phyloP scores from a whole-genome alignment of 345 rosid genomes.

The Salix purpurea region DNA sequence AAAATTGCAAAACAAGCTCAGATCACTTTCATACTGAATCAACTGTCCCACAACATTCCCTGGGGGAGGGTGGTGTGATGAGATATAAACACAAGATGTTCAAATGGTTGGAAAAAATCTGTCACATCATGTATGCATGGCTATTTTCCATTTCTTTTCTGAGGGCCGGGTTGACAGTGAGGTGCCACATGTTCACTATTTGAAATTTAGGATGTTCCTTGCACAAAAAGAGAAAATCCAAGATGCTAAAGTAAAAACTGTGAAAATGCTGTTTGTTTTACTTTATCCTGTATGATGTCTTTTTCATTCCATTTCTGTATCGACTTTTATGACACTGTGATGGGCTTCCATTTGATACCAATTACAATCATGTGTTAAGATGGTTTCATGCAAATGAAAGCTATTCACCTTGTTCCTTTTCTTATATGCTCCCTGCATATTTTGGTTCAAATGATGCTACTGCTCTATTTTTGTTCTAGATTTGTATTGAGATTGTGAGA shows the following conservation, averaged over 20 bases:
- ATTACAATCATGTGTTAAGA: too few relatives aligned
- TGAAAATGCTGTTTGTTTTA: background rate
- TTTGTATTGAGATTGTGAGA: constrained; percentile 57
- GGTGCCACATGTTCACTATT: background rate
- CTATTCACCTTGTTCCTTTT: background rate
- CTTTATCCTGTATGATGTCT: background rate
- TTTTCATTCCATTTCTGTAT: too few relatives aligned
- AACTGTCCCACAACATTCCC: background rate
- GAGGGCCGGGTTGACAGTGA: background rate
- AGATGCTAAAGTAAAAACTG: background rate
- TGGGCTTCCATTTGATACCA: too few relatives aligned
- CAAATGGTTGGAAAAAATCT: background rate
- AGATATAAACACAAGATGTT: background rate
- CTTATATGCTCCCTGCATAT: background rate
- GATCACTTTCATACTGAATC: background rate
- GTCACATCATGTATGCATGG: background rate
- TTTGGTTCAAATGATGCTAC: background rate
- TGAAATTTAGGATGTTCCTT: background rate
- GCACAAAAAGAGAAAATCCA: background rate
- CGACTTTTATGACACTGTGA: too few relatives aligned
- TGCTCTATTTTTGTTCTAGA: constrained; percentile 5
- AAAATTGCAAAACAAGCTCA: background rate
- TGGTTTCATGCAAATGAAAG: too few relatives aligned
- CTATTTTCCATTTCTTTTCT: background rate
- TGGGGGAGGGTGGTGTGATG: background rate